Evolutionary conservation across 2,329 filamentous ascomycete genomes (phyloP).

Genomic region (Aspergillus texensis): DNA sequence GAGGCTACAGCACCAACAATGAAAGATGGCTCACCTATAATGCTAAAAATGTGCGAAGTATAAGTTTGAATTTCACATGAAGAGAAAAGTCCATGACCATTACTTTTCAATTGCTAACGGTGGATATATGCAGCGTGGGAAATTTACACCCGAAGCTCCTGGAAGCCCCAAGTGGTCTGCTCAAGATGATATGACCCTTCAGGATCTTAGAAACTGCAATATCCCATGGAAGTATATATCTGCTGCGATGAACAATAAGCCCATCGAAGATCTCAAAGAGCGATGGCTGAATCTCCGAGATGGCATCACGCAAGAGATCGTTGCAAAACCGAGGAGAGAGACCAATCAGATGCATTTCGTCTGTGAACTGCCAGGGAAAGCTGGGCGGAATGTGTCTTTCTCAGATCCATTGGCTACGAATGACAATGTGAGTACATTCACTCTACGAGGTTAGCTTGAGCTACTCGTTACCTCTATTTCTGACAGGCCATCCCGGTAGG

Average conservation of each 20-base stretch:
- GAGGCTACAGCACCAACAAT: neutral
- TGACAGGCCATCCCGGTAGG: neutral
- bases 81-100: neutral
- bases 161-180: constrained; percentile 21
- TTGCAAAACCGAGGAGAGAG: constrained; percentile 1
- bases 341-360: neutral
- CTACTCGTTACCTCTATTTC: neutral
- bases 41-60: neutral
- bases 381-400: constrained; percentile 23
- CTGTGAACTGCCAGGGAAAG: neutral
- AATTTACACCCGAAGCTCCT: neutral
- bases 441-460: neutral
- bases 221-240: constrained; percentile 29
- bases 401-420: constrained; percentile 14
- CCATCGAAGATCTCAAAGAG: constrained; percentile 26
- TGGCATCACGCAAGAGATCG: neutral
- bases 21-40: neutral
- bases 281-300: constrained; percentile 22
- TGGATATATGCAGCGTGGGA: neutral
- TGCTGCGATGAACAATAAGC: constrained; percentile 22
- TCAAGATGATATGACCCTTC: constrained; percentile 24
- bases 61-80: neutral
- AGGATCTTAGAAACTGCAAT: constrained; percentile 22
- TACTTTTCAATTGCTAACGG: neutral
- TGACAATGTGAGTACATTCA: constrained; percentile 17